A percentile compares a stretch with the other conserved stretches of the same genome.
These are phyloP conservation scores for Gremmenia infestans DNA, from an alignment of 2,329 filamentous ascomycete species.

Conservation along the genomic window DNA sequence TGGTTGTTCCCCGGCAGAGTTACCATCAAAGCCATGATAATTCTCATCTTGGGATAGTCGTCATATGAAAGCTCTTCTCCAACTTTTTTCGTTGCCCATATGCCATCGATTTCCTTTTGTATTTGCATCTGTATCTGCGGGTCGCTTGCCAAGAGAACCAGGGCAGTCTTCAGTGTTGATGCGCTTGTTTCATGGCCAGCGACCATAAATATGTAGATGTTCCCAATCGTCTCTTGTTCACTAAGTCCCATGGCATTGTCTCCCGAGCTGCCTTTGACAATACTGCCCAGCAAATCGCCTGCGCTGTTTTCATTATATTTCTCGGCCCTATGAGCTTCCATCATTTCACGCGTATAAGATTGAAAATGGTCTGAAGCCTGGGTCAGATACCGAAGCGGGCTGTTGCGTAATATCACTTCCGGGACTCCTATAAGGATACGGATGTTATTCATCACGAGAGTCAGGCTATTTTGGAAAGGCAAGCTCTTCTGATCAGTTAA, in stretches of 20 bases:
- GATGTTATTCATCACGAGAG: slow-evolving; percentile 10
- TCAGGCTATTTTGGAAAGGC: slow-evolving; percentile 9
- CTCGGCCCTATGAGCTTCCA: slow-evolving; percentile 6
- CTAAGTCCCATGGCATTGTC: slow-evolving; percentile 33
- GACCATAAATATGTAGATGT: slow-evolving; percentile 61
- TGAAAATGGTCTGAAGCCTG: slow-evolving; percentile 12
- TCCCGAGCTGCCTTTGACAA: slow-evolving; percentile 8
- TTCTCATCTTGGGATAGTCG: slow-evolving; percentile 36
- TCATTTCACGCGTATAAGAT: slow-evolving; percentile 13
- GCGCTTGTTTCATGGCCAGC: slow-evolving; percentile 77
- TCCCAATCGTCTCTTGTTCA: slow-evolving; percentile 63
- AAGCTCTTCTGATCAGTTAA: neutral
- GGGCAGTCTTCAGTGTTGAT: slow-evolving; percentile 63
- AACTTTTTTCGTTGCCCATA: slow-evolving; percentile 24
- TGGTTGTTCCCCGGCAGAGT: neutral
- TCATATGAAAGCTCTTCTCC: slow-evolving; percentile 32
- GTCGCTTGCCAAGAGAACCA: slow-evolving; percentile 62
- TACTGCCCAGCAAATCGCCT: slow-evolving; percentile 30
- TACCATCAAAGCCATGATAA: slow-evolving; percentile 34
- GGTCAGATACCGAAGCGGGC: slow-evolving; percentile 1
- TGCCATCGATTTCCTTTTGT: slow-evolving; percentile 59
- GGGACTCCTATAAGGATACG: slow-evolving; percentile 8
- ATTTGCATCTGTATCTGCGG: slow-evolving; percentile 57
- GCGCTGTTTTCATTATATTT: slow-evolving; percentile 19
- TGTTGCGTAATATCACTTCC: slow-evolving; percentile 6